phyloP scores from a whole-genome alignment of 148 eudicot species.

The Suaeda aralocaspica region DNA sequence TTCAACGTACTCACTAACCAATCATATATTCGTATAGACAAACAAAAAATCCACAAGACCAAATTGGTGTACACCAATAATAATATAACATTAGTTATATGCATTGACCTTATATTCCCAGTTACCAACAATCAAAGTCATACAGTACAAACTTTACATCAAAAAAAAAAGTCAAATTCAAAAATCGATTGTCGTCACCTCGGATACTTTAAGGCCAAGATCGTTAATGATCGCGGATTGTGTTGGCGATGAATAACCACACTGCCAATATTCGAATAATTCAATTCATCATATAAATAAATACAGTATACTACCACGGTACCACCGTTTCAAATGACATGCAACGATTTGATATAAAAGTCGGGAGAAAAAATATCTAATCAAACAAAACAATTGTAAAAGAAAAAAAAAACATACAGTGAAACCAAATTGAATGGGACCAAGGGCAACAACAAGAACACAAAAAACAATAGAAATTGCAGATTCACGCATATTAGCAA shows the following conservation, averaged over 20 bases:
- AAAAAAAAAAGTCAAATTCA: neutral
- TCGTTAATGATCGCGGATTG: constrained; percentile 63
- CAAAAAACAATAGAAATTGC: constrained; percentile 66
- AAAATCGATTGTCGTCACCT: constrained; percentile 32
- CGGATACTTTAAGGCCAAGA: constrained; percentile 57
- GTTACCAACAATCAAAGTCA: neutral
- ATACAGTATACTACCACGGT: no score
- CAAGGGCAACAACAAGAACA: constrained; percentile 69
- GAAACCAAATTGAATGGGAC: constrained; percentile 84
- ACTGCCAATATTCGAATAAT: constrained; percentile 32
- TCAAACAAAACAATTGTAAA: neutral
- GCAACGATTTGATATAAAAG: no score
- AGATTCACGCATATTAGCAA: constrained; percentile 50
- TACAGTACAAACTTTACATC: neutral
- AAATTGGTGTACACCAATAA: no score
- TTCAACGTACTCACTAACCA: neutral
- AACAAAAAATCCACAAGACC: neutral
- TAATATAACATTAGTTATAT: no score
- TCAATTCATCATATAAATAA: neutral
- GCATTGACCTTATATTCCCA: no score
- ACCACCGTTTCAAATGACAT: no score
- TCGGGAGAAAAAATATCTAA: neutral
- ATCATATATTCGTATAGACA: neutral
- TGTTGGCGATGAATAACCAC: constrained; percentile 87
- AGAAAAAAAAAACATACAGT: constrained; percentile 33